Evolutionary conservation across 352 stramenopile species (phyloP).

Genomic region (Phytophthora pini): DNA sequence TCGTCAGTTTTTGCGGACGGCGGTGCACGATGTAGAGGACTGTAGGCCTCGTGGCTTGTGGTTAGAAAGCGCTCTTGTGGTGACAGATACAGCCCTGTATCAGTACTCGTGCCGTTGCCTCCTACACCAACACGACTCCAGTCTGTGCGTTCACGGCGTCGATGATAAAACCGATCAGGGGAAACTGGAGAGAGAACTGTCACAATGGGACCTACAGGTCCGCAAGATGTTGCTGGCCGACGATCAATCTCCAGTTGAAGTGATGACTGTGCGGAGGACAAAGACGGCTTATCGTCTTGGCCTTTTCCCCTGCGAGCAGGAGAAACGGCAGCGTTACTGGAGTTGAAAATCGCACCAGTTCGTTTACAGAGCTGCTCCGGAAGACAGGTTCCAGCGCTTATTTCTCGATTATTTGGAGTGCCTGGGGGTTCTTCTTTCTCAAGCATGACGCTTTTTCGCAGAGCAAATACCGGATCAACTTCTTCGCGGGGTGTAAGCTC

Average conservation of each 20-base stretch:
- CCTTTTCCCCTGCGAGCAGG: conserved; percentile 5
- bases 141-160: conserved; percentile 64
- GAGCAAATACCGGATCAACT: conserved; percentile 44
- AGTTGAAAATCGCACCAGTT: conserved; percentile 39
- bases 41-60: conserved; percentile 58
- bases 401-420: conserved; percentile 12
- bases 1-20: conserved; percentile 16
- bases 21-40: conserved; percentile 45
- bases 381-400: conserved; percentile 39
- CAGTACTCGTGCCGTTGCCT: conserved; percentile 55
- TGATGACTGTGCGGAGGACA: conserved; percentile 33
- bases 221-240: conserved; percentile 23
- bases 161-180: conserved; percentile 65
- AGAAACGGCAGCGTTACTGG: conserved; percentile 2
- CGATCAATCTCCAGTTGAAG: conserved; percentile 36
- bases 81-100: conserved; percentile 52
- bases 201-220: conserved; percentile 24
- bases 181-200: conserved; percentile 42
- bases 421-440: conserved; percentile 2
- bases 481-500: conserved; percentile 58
- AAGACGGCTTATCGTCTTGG: neutral
- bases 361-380: conserved; percentile 61
- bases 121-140: conserved; percentile 82
- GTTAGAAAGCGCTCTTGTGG: conserved; percentile 65
- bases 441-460: conserved; percentile 8